Percentiles rank a stretch among this genome's conserved stretches.
phyloP scores from a whole-genome alignment of 2,329 filamentous ascomycete genomes.

The Raffaelea deltoideospora region DNA sequence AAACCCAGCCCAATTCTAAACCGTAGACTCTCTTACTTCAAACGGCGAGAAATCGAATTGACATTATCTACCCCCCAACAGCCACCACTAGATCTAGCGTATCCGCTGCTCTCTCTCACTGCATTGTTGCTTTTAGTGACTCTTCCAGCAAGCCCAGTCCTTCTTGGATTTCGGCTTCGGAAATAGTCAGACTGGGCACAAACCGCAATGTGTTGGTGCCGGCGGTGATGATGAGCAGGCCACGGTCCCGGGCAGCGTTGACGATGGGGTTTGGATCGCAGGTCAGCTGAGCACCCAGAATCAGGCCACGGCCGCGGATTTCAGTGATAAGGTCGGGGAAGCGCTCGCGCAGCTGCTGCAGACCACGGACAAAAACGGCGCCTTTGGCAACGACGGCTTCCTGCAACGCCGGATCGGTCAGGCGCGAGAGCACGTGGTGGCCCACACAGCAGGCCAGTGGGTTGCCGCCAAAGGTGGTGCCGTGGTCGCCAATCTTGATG shows the following conservation, averaged over 20 bases:
- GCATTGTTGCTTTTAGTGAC: no score
- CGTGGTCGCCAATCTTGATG: constrained; percentile 59
- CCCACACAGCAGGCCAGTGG: constrained; percentile 73
- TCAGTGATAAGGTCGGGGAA: constrained; percentile 61
- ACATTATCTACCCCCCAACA: no score
- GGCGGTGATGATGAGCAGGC: constrained; percentile 79
- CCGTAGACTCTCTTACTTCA: no score
- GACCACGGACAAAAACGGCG: constrained; percentile 30
- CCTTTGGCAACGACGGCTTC: constrained; percentile 52
- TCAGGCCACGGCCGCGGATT: constrained; percentile 68
- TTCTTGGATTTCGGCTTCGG: constrained; percentile 62
- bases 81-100: no score
- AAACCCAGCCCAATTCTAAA: no score
- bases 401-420: constrained; percentile 58
- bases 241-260: constrained; percentile 73
- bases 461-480: constrained; percentile 89
- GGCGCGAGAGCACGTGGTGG: constrained; percentile 67
- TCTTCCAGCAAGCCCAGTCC: constrained; percentile 64
- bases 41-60: no score
- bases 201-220: constrained; percentile 87
- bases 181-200: constrained; percentile 74
- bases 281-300: constrained; percentile 72
- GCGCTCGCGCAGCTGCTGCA: constrained; percentile 28
- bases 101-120: no score
- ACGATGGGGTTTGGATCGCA: constrained; percentile 60